These are phyloP conservation scores for Rhypophila decipiens DNA, from an alignment of 495 filamentous ascomycete genomes.

Conservation along the genomic window DNA sequence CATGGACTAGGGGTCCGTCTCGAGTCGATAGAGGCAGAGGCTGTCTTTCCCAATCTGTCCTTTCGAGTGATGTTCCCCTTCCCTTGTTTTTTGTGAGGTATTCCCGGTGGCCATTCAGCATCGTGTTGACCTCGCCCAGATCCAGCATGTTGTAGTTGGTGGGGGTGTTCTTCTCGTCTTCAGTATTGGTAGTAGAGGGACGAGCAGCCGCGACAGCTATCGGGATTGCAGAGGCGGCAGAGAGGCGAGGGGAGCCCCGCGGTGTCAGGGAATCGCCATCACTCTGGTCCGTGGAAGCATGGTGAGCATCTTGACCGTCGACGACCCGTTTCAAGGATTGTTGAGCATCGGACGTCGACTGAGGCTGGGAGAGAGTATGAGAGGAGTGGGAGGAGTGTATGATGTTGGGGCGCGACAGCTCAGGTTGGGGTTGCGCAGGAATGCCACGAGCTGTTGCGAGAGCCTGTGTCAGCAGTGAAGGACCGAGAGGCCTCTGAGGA, in stretches of 20 bases:
- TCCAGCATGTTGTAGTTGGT: conserved; percentile 19
- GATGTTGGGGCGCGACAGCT: conserved; percentile 20
- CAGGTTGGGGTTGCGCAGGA: conserved; percentile 14
- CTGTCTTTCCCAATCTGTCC: conserved; percentile 33
- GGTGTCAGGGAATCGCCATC: conserved; percentile 26
- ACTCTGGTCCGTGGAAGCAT: conserved; percentile 21
- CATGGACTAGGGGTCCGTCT: conserved; percentile 5
- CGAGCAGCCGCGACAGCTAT: conserved; percentile 15
- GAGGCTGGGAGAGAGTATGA: conserved; percentile 13
- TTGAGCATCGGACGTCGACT: conserved; percentile 4
- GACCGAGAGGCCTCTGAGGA: conserved; percentile 34
- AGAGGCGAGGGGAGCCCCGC: conserved; percentile 10
- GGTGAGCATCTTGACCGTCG: conserved; percentile 17
- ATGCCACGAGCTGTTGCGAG: conserved; percentile 49
- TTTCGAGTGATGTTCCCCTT: conserved; percentile 31
- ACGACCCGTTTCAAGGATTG: conserved; percentile 11
- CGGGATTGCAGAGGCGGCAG: conserved; percentile 11
- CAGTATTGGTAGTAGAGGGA: conserved; percentile 8
- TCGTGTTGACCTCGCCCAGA: conserved; percentile 27
- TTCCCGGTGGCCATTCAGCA: conserved; percentile 31
- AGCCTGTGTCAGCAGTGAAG: conserved; percentile 45
- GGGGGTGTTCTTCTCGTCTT: conserved; percentile 3
- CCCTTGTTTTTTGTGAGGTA: conserved; percentile 28
- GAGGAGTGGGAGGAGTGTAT: conserved; percentile 7
- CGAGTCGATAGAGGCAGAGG: conserved; percentile 8